Base-by-base conservation (phyloP, 2,329 filamentous ascomycete species). In the Xylariaceae sp. region DNA sequence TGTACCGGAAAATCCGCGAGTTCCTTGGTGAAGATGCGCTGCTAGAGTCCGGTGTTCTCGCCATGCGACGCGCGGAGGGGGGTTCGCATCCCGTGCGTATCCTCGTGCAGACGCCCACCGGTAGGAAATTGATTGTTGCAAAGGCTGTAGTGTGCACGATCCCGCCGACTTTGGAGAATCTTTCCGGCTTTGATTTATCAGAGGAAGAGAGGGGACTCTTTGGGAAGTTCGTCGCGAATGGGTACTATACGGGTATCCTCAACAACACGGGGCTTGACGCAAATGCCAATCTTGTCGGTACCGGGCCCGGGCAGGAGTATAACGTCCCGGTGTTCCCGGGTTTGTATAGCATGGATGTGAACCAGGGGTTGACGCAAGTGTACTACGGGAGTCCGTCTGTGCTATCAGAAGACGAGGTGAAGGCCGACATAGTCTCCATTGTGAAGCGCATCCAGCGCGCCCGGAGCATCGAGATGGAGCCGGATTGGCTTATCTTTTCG, bases 81-180 rank as follows among this genome's bases (percentile, higher is more conserved):
- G 23, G 23, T 30, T 37, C 48, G 11, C 3, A 15, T 52, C 15
- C 60, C 62, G 2, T 67, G 71, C 8, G 58, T 68, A 18, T 58
- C 78, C 9, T 69, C 8, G 69, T 73, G 9, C 55, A 61, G 44
- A 73, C 74, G 2, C 65, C 72, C 6, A 56, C 62, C 2, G 73
- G 73, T 2, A 58, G 37, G 0, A 70, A 69, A 53, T 61, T 71
- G 10, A 69, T 80, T 49, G 59, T 68, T 50, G 75, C 75, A 2
- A 73, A 73, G 41, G 74, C 76, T 55, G 64, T 81, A 1, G 61
- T 81, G 9, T 68, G 76, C 15, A 67, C 76, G n/a, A 72, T 76
- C 7, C 78, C 77, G 0, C 77, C 75, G 2, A 70, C 68, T 35
- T 50, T 74, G 3, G 62, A 71, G 0, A 73, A 71, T 53, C 67